A percentile compares a stretch with the other conserved stretches of the same genome.
Evolutionary conservation across 2,329 filamentous ascomycete species (phyloP).

Genomic region (Aspergillus costaricaensis): DNA sequence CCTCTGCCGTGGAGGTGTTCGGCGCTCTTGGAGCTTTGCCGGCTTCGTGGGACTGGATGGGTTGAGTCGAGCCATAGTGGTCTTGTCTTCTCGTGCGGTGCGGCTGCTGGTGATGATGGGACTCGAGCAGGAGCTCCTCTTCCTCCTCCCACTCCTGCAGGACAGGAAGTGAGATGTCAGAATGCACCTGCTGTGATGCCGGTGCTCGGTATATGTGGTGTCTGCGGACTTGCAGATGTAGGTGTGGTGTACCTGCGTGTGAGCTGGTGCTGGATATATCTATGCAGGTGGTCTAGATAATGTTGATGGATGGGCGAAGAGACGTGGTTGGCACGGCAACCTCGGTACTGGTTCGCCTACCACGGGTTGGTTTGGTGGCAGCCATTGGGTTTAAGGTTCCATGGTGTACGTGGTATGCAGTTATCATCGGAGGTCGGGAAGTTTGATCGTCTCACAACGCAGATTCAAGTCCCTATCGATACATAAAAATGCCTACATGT

Average conservation of each 20-base stretch:
- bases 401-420: neutral
- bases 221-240: neutral
- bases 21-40: constrained; percentile 1
- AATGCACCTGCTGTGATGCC: neutral
- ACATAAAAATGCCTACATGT: neutral
- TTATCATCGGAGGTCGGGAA: no score
- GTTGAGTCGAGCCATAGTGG: constrained; percentile 32
- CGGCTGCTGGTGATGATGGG: no score
- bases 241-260: constrained; percentile 1
- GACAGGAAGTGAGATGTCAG: neutral
- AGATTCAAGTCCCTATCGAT: neutral
- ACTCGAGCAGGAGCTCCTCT: no score
- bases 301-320: neutral
- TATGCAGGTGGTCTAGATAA: neutral
- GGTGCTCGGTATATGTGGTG: neutral
- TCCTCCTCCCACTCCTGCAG: neutral
- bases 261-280: neutral
- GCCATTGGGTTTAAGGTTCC: neutral
- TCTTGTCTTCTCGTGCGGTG: neutral
- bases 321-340: constrained; percentile 6
- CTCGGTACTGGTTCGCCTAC: neutral
- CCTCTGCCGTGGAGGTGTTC: neutral
- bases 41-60: constrained; percentile 23
- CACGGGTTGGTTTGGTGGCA: neutral
- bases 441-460: no score